A percentile compares a stretch with the other conserved stretches of the same genome.
Conservation (phyloP, 306 rosid species). For the Fragaria nilgerrensis region DNA sequence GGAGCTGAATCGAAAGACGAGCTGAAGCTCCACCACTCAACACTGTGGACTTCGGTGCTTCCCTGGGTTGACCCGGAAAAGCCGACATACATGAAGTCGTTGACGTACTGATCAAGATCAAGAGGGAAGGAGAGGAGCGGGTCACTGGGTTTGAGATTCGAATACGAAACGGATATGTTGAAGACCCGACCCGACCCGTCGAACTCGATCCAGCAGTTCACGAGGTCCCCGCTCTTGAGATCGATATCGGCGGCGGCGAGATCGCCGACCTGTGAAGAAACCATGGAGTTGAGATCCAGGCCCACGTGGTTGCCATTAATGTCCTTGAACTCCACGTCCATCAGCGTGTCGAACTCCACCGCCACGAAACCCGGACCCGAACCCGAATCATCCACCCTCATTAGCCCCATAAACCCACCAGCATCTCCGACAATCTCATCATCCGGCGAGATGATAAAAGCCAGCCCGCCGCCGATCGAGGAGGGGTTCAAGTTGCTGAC, state of each 20-base stretch:
- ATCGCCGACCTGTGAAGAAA: conserved; percentile 57
- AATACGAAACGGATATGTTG: conserved; percentile 72
- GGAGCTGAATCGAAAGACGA: conserved; percentile 50
- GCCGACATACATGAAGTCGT: conserved; percentile 92
- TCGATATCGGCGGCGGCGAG: conserved; percentile 57
- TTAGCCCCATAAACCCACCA: conserved; percentile 78
- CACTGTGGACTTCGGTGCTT: conserved; percentile 79
- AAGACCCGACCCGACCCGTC: conserved; percentile 56
- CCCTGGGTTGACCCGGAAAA: conserved; percentile 97
- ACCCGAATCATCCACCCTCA: conserved; percentile 7
- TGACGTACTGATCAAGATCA: conserved; percentile 62
- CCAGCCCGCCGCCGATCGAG: conserved; percentile 91
- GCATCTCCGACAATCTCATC: conserved; percentile 56
- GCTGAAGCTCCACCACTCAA: conserved; percentile 96
- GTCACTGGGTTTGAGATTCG: conserved; percentile 77
- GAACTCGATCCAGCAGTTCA: conserved; percentile 89
- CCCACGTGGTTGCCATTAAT: conserved; percentile 96
- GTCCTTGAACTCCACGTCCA: conserved; percentile 89
- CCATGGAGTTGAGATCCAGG: conserved; percentile 74
- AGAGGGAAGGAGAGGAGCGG: conserved; percentile 62
- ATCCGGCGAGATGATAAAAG: conserved; percentile 72
- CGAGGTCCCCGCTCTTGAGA: conserved; percentile 77
- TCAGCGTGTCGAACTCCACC: conserved; percentile 86
- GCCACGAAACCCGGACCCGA: conserved; percentile 51
- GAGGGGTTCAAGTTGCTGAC: conserved; percentile 75